phyloP scores from a whole-genome alignment of 192 early-diverging fungal genomes.

The Radiomyces spectabilis region DNA sequence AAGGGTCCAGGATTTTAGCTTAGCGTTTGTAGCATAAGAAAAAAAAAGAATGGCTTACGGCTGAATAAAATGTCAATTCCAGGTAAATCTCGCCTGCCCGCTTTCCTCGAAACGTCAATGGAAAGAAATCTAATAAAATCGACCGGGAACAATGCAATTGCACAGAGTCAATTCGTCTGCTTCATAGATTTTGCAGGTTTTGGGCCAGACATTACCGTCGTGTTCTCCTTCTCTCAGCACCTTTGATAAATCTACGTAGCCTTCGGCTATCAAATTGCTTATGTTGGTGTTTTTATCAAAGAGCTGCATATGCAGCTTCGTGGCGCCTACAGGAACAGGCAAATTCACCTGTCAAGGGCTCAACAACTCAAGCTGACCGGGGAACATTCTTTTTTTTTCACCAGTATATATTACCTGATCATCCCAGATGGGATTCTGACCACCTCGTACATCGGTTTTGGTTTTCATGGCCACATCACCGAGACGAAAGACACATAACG shows the following conservation, averaged over 20 bases:
- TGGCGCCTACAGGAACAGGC: slow-evolving; percentile 27
- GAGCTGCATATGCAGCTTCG: slow-evolving; percentile 27
- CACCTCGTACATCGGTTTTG: slow-evolving; percentile 39
- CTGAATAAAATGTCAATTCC: slow-evolving; percentile 38
- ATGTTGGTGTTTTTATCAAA: slow-evolving; percentile 38
- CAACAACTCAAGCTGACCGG: background rate
- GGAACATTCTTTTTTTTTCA: background rate
- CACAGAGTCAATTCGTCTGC: background rate
- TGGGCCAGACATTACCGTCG: slow-evolving; percentile 30
- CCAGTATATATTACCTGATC: slow-evolving; percentile 33
- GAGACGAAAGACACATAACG: slow-evolving; percentile 41
- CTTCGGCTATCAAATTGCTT: slow-evolving; percentile 34
- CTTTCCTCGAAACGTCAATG: slow-evolving; percentile 21
- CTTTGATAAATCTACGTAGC: slow-evolving; percentile 32
- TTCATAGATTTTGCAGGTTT: background rate
- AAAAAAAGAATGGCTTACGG: slow-evolving; percentile 16
- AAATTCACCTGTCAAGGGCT: slow-evolving; percentile 23
- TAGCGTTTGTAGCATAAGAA: background rate
- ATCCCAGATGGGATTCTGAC: slow-evolving; percentile 46
- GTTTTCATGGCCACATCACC: slow-evolving; percentile 32
- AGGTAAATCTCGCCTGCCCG: slow-evolving; percentile 36
- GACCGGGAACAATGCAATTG: background rate
- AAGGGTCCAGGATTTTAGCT: background rate
- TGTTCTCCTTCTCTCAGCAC: slow-evolving; percentile 37
- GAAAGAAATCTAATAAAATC: slow-evolving; percentile 29